Evolutionary conservation across 805 yeast species (phyloP).

Genomic region (Grigorovia jiainica): DNA sequence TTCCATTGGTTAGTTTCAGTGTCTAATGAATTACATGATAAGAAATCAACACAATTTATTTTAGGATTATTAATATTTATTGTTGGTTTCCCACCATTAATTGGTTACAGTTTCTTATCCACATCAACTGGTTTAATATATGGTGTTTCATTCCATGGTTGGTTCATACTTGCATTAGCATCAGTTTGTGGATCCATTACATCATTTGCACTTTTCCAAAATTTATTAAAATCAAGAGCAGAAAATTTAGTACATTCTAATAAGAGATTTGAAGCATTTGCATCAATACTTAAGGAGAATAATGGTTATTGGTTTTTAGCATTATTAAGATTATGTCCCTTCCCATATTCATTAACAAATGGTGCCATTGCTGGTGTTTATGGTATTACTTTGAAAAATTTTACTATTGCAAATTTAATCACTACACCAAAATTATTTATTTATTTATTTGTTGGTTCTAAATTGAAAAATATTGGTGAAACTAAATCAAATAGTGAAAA

Average conservation of each 20-base stretch:
- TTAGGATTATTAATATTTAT: conserved; percentile 45
- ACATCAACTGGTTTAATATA: conserved; percentile 70
- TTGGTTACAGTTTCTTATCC: conserved; percentile 69
- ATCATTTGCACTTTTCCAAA: conserved; percentile 64
- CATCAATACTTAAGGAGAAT: conserved; percentile 62
- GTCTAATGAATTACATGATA: conserved; percentile 38
- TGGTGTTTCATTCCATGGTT: conserved; percentile 66
- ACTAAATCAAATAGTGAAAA: conserved; percentile 41
- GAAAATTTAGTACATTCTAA: conserved; percentile 49
- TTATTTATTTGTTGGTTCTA: conserved; percentile 68
- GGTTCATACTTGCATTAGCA: conserved; percentile 63
- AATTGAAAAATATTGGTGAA: conserved; percentile 60
- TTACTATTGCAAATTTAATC: conserved; percentile 58
- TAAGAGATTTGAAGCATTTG: conserved; percentile 61
- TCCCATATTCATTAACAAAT: conserved; percentile 86
- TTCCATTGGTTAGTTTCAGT: conserved; percentile 29
- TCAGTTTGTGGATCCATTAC: conserved; percentile 64
- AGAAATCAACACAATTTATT: conserved; percentile 34
- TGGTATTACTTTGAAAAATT: conserved; percentile 52
- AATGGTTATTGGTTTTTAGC: conserved; percentile 59
- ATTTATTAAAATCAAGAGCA: conserved; percentile 49
- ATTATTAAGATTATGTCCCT: conserved; percentile 75
- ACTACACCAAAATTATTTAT: conserved; percentile 78
- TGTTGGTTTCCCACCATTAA: conserved; percentile 83
- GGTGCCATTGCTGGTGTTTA: conserved; percentile 90